Base-by-base conservation (phyloP, 1,139 yeast species). In the Scheffersomyces cryptocercus region DNA sequence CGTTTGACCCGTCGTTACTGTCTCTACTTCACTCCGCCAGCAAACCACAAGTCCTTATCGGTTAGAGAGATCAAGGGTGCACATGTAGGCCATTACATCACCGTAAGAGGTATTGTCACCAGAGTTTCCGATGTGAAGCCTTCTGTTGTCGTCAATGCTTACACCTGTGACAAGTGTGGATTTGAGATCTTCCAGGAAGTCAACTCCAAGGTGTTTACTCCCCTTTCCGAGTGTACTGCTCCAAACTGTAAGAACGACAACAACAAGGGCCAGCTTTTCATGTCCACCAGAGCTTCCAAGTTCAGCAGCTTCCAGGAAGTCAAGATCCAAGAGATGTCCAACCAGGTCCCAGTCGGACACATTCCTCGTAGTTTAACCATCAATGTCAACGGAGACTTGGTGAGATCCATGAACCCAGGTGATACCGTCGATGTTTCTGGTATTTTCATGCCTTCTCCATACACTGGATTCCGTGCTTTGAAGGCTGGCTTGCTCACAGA, bases 61-160 rank as follows among this genome's bases (percentile, higher is more conserved):
- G 98, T 93, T 4, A 81, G 99, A 62, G 93, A 90, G 55, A 85
- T 93, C 49, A 86, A 84, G 60, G 98, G 98, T 43, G 71, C 77
- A 38, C 84, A 81, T 51, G 77, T 95, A 41, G 99, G 99, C 36
- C 84, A 86, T 54, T 77, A 88, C 52, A 86, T 95, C 56, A 91
- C 97, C 0, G 86, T 91, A 4, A 75, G 97, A 53, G 99, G 99
- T 41, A 93, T 95, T 53, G 90, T 93, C 39, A 93, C 98, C 12
- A 78, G 99, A 54, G 97, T 91, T 3, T 85, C 96, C 1, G 99
- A 95, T 62, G 99, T 95, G 39, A 93, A 91, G 65, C 99, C 99
- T 5, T 77, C 89, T 6, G 89, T 93, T 7, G 75, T 81, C 51
- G 97, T 93, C 45, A 89, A 87, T 56, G 99, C 99, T 0, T 95